Base-by-base conservation (phyloP, 1,139 yeast species). In the Candida dubliniensis region DNA sequence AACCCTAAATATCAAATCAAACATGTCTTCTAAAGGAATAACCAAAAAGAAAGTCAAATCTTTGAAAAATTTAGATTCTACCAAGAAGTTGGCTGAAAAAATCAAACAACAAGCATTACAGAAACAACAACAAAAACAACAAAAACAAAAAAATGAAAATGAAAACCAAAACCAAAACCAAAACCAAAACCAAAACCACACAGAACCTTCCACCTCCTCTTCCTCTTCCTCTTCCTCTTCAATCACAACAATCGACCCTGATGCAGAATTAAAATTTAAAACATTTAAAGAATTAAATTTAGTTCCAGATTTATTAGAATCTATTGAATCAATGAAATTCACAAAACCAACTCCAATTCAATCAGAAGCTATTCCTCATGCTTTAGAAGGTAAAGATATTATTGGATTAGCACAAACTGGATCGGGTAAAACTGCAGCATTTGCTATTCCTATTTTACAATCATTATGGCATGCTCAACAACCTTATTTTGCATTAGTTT, bases 301-400 rank as follows among this genome's bases (percentile, higher is more conserved):
- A 34, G 83, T 90, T 34, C 95, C 91, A 1, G 96, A 88, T 54
- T 74, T 90, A 39, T 64, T 90, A 18, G 95, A 89, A 54, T 84
- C 97, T 0, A 82, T 95, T 52, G 81, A 82, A 46, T 75, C 71
- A 38, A 66, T 86, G 71, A 82, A 84, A 50, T 86, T 69, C 58
- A 66, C 79, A 23, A 77, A 74, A 49, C 93, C 93, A 37, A 90
- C 98, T 0, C 96, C 98, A 10, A 93, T 93, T 59, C 99, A 93
- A 65, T 78, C 86, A 5, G 91, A 87, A 63, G 80, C 97, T 8
- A 87, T 95, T 47, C 99, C 99, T 0, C 87, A 87, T 54, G 97
- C 97, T 4, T 69, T 93, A 23, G 82, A 84, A 53, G 97, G 97
- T 1, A 81, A 82, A 54, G 95, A 86, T 66, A 81, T 86, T 46